Evolutionary conservation across 2,329 filamentous ascomycete species (phyloP), one percentile per base, ranked within the genome.

Genomic region (Pyrenophora seminiperda): DNA sequence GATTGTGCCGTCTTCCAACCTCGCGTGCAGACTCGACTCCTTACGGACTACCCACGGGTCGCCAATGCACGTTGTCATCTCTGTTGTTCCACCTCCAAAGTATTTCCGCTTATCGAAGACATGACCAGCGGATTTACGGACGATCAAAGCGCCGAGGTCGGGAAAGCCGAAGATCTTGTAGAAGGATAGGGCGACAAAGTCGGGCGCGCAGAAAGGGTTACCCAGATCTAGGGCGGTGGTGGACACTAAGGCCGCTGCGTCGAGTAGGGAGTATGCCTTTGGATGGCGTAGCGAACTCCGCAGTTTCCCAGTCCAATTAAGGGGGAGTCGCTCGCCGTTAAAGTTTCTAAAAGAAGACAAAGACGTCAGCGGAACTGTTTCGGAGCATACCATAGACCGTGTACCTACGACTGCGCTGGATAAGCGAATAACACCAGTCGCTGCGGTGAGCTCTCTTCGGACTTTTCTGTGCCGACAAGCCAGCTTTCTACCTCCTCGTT

Each of bases 161-260:
- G 93, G 93, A 58, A 96, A 97, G 1, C 93, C 93, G 70, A 97
- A 97, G 11, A 96, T 92, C 71, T 97, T 97, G 75, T 97, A 95
- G 59, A 97, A 87, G 67, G 92, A 97, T 20, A 97, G 66, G 0
- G 89, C 86, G 0, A 84, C 85, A 57, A 97, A 97, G 69, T 97
- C 93, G 0, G 93, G 89, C 0, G 85, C 82, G 9, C 76, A 73
- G 58, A 77, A 78, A 14, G 83, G 78, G 7, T 85, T 75, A 22
- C 74, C 75, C 33, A 88, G 79, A 45, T 81, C 76, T 41, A 89
- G 73, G 6, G 79, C 79, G 33, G 76, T 79, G 3, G 85, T 88
- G 62, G 84, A 84, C n/a, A 83, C 82, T 29, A 85, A 75, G 9
- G 85, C 85, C 2, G 86, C 85, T 2, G 83, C 84, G 59, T 89